phyloP scores from a whole-genome alignment of 495 filamentous ascomycete genomes.

The Aspergillus mulundensis region DNA sequence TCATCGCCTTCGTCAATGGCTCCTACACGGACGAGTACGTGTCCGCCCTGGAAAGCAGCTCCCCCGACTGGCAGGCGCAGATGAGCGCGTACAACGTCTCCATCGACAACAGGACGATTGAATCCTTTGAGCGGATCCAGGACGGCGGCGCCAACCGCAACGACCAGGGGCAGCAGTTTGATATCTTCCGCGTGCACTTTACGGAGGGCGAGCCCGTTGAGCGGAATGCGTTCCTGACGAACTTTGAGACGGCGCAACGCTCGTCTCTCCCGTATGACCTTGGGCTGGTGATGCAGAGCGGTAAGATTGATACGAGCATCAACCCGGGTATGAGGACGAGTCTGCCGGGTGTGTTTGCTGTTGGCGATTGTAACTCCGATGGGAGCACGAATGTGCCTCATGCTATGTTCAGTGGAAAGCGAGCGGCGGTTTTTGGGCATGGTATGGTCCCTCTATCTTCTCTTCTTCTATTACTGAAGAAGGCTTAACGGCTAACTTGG shows the following conservation, averaged over 20 bases:
- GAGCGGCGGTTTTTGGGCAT: slow-evolving; percentile 52
- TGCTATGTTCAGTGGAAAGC: slow-evolving; percentile 55
- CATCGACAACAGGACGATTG: slow-evolving; percentile 53
- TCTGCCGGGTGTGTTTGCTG: slow-evolving; percentile 47
- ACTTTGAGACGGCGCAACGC: slow-evolving; percentile 45
- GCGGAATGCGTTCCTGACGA: slow-evolving; percentile 47
- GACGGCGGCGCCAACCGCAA: slow-evolving; percentile 37
- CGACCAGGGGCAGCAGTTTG: slow-evolving; percentile 33
- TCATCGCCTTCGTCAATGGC: slow-evolving; percentile 52
- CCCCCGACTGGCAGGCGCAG: slow-evolving; percentile 44
- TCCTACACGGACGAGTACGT: slow-evolving; percentile 43
- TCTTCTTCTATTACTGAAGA: not conserved
- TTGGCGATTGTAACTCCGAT: slow-evolving; percentile 56
- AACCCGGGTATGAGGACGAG: slow-evolving; percentile 41
- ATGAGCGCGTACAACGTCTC: slow-evolving; percentile 44
- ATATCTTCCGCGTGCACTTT: slow-evolving; percentile 54
- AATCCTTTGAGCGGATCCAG: slow-evolving; percentile 41
- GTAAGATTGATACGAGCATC: slow-evolving; percentile 42
- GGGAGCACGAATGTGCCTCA: slow-evolving; percentile 57
- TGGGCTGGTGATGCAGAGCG: slow-evolving; percentile 34
- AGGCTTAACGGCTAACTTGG: not conserved
- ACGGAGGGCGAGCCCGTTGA: slow-evolving; percentile 38
- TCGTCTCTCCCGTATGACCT: slow-evolving; percentile 31
- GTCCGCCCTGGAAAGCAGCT: slow-evolving; percentile 27
- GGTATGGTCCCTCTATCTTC: slow-evolving; percentile 33